Evolutionary conservation across 306 rosid genomes (phyloP).

Genomic region (Vicia villosa): DNA sequence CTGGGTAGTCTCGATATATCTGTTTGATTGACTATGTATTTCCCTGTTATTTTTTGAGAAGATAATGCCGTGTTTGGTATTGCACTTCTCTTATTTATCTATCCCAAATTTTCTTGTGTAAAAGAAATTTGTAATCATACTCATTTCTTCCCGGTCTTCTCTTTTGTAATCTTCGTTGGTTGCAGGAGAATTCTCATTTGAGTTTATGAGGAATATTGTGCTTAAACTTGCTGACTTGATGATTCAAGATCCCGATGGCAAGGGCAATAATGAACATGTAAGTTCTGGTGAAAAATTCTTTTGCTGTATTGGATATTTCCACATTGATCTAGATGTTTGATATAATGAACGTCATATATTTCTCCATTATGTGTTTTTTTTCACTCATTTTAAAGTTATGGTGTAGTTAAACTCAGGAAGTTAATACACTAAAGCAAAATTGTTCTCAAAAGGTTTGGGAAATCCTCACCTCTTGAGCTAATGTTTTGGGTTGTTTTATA

Average conservation of each 20-base stretch:
- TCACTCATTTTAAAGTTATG: constrained; percentile 8
- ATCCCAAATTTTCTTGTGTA: constrained; percentile 2
- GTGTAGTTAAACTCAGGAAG: neutral
- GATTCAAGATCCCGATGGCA: constrained; percentile 45
- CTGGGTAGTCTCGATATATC: neutral
- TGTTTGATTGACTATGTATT: neutral
- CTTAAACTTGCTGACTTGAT: constrained; percentile 75
- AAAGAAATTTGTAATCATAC: neutral
- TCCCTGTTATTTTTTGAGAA: constrained; percentile 17
- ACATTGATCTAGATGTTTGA: constrained; percentile 11
- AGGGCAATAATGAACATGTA: constrained; percentile 54
- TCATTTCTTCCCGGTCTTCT: constrained; percentile 27
- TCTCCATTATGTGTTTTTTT: constrained; percentile 13
- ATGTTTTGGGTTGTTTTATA: neutral
- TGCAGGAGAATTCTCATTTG: constrained; percentile 68
- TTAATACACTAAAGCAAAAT: neutral
- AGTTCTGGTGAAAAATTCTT: constrained; percentile 42
- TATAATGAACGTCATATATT: constrained; percentile 11
- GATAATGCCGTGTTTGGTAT: constrained; percentile 14
- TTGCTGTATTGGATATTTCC: constrained; percentile 9
- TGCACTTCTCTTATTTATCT: neutral
- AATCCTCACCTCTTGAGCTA: neutral
- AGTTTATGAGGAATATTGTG: constrained; percentile 64
- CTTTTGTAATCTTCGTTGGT: constrained; percentile 35
- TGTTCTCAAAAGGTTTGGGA: neutral